Evolutionary conservation across 768 basidiomycete genomes (phyloP).

Genomic region (Tricholomella constricta): DNA sequence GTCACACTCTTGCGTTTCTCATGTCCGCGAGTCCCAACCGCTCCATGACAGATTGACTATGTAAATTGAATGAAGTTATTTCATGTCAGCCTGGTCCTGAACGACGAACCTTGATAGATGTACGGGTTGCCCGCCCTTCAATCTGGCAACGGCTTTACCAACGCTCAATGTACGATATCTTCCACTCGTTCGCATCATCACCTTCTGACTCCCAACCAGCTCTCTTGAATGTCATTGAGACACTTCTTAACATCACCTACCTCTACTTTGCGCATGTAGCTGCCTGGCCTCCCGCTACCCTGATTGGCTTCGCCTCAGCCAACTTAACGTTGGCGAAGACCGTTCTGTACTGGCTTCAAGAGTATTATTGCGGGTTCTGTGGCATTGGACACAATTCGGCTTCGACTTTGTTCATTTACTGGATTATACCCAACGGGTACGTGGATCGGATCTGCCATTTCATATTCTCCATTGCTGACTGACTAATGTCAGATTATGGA

Average conservation of each 20-base stretch:
- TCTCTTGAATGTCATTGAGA: conserved; percentile 78
- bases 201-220: conserved; percentile 45
- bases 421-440: conserved; percentile 81
- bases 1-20: conserved; percentile 30
- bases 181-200: not conserved
- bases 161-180: conserved; percentile 70
- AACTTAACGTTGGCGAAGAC: conserved; percentile 89
- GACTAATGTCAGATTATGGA: conserved; percentile 60
- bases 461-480: not conserved
- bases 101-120: conserved; percentile 41
- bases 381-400: conserved; percentile 72
- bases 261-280: conserved; percentile 72
- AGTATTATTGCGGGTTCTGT: conserved; percentile 77
- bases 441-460: conserved; percentile 20
- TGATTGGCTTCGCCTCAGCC: conserved; percentile 73
- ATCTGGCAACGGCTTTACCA: conserved; percentile 76
- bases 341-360: conserved; percentile 76
- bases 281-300: conserved; percentile 62
- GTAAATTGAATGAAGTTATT: conserved; percentile 22
- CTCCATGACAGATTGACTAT: conserved; percentile 32
- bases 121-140: conserved; percentile 74
- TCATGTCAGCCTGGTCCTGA: not conserved
- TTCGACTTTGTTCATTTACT: conserved; percentile 54
- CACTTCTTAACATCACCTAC: conserved; percentile 70
- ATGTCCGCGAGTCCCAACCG: not conserved